Percentiles rank a stretch among this genome's conserved stretches.
These are phyloP conservation scores for Echinosophora koreensis DNA, from an alignment of 306 rosid genomes.

Conservation along the genomic window DNA sequence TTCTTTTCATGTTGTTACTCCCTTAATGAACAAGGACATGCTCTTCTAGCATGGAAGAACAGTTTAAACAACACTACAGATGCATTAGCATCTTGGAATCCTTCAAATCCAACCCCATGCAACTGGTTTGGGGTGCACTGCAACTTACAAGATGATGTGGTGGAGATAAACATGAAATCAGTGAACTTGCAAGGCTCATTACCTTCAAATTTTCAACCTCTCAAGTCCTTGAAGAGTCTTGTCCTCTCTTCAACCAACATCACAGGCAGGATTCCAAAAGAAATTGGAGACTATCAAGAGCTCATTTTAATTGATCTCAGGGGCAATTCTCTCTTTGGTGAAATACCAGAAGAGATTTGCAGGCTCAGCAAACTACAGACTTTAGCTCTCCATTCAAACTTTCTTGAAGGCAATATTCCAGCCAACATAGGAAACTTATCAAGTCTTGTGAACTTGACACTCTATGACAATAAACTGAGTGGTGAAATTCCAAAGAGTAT, in stretches of 20 bases:
- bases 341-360: conserved; percentile 79
- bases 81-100: conserved; percentile 71
- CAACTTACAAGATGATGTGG: conserved; percentile 64
- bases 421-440: conserved; percentile 68
- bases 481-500: conserved; percentile 78
- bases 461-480: conserved; percentile 72
- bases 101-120: conserved; percentile 70
- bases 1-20: conserved; percentile 67
- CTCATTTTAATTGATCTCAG: conserved; percentile 68
- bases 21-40: conserved; percentile 80
- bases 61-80: conserved; percentile 59
- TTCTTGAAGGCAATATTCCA: conserved; percentile 75
- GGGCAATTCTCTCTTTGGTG: conserved; percentile 68
- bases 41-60: conserved; percentile 81
- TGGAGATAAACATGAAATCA: conserved; percentile 63
- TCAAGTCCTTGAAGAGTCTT: conserved; percentile 64
- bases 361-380: conserved; percentile 64
- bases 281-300: conserved; percentile 66
- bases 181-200: conserved; percentile 73
- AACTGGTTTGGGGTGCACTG: conserved; percentile 83
- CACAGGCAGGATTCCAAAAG: conserved; percentile 71
- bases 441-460: conserved; percentile 65
- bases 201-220: conserved; percentile 76
- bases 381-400: conserved; percentile 63
- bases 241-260: conserved; percentile 68